Percentiles rank a stretch among this genome's conserved stretches.
phyloP scores from a whole-genome alignment of 1,139 yeast species.

The Martiniozyma asiatica region DNA sequence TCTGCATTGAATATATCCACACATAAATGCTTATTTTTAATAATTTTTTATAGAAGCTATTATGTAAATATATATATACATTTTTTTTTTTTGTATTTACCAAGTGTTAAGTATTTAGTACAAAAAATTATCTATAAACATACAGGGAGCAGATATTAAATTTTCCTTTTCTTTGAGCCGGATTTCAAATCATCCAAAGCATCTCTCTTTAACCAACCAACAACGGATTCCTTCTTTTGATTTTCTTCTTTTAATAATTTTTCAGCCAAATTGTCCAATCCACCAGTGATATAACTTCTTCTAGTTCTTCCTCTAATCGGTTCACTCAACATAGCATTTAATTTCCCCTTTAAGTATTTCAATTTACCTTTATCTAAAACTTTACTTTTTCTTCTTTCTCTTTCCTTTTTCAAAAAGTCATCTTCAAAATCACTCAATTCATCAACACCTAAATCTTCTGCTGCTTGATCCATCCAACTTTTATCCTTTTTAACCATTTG shows the following conservation, averaged over 20 bases:
- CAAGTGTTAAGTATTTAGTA: too few relatives aligned
- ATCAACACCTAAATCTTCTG: conserved; percentile 83
- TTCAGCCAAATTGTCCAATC: conserved; percentile 75
- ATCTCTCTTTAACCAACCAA: conserved; percentile 57
- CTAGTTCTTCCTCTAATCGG: conserved; percentile 62
- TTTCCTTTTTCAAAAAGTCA: conserved; percentile 50
- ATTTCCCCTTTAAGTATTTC: conserved; percentile 38
- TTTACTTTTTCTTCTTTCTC: conserved; percentile 48
- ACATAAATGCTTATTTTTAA: too few relatives aligned
- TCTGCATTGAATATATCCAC: too few relatives aligned
- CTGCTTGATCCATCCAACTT: conserved; percentile 81
- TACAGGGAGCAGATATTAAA: too few relatives aligned
- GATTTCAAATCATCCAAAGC: conserved; percentile 65
- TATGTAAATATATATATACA: too few relatives aligned
- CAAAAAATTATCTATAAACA: too few relatives aligned
- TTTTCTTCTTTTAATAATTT: conserved; percentile 45
- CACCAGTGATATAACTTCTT: conserved; percentile 75
- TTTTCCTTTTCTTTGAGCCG: too few relatives aligned
- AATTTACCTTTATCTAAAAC: conserved; percentile 39
- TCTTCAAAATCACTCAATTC: conserved; percentile 58
- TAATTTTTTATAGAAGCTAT: too few relatives aligned
- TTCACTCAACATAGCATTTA: conserved; percentile 40
- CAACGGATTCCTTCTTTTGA: conserved; percentile 38
- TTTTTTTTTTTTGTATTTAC: too few relatives aligned
- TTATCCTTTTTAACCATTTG: conserved; percentile 43